A percentile compares a stretch with the other conserved stretches of the same genome.
phyloP scores from a whole-genome alignment of 2,329 filamentous ascomycete species.

The Sporothrix phasma region DNA sequence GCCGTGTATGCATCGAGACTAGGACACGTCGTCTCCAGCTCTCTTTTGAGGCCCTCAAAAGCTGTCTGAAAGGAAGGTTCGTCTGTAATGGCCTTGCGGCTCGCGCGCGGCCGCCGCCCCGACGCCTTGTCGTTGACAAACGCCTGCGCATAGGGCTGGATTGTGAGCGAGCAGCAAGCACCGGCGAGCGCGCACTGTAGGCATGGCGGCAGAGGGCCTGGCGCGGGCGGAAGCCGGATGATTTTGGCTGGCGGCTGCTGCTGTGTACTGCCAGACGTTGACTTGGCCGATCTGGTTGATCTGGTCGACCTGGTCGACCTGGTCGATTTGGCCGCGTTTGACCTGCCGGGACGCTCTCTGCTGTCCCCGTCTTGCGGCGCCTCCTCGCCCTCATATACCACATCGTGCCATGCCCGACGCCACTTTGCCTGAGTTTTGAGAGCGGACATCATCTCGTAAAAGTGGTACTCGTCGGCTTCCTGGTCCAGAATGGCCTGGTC shows the following conservation, averaged over 20 bases:
- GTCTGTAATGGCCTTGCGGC: neutral
- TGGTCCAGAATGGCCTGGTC: neutral
- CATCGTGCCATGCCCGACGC: slow-evolving; percentile 3
- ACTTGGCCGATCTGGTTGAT: neutral
- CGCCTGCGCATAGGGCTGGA: slow-evolving; percentile 7
- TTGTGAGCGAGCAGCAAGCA: slow-evolving; percentile 18
- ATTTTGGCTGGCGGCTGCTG: neutral
- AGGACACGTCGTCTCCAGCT: neutral
- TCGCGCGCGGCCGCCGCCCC: neutral
- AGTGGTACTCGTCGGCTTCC: neutral
- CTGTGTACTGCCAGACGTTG: neutral
- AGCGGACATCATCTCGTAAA: neutral
- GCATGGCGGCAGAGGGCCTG: slow-evolving; percentile 16
- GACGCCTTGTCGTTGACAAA: slow-evolving; percentile 11
- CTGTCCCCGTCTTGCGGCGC: neutral
- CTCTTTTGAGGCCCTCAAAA: neutral
- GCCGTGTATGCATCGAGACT: neutral
- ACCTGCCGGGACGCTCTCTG: neutral
- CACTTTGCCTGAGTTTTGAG: neutral
- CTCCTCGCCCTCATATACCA: neutral
- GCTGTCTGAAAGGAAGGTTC: neutral
- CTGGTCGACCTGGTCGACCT: neutral
- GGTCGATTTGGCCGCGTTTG: neutral
- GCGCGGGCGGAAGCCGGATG: slow-evolving; percentile 6
- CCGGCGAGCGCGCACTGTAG: slow-evolving; percentile 17